Conservation (phyloP, 768 basidiomycete genomes). For the Mycena olivaceomarginata region DNA sequence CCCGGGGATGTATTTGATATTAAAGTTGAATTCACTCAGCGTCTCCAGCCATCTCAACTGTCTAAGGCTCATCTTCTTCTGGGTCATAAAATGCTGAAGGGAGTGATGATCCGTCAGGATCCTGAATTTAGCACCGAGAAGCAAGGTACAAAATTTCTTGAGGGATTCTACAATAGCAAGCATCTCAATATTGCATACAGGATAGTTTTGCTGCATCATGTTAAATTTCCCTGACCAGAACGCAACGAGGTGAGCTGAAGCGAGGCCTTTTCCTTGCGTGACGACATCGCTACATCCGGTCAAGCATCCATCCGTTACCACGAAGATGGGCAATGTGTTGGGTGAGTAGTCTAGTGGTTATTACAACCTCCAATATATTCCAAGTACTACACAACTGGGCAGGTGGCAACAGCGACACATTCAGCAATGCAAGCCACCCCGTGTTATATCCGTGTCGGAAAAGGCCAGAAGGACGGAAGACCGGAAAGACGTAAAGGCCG, state of each 20-base stretch:
- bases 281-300: conserved; percentile 55
- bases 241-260: conserved; percentile 50
- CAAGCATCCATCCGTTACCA: conserved; percentile 55
- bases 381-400: too few species aligned
- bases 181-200: conserved; percentile 50
- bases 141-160: conserved; percentile 50
- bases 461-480: too few species aligned
- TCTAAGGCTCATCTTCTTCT: conserved; percentile 55
- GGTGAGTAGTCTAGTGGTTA: conserved; percentile 45
- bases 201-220: conserved; percentile 60
- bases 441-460: too few species aligned
- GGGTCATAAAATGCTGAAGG: conserved; percentile 52
- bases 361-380: too few species aligned
- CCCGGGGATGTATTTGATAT: conserved; percentile 45
- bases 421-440: too few species aligned
- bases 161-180: conserved; percentile 59
- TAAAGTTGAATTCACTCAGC: conserved; percentile 44
- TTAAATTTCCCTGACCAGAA: conserved; percentile 62
- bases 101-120: conserved; percentile 58
- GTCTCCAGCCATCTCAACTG: conserved; percentile 62
- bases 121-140: conserved; percentile 54
- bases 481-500: too few species aligned
- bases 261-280: conserved; percentile 47
- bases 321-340: conserved; percentile 47
- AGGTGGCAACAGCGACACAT: too few species aligned